Conservation (phyloP, 208 protist genomes). For the Angomonas deanei region DNA sequence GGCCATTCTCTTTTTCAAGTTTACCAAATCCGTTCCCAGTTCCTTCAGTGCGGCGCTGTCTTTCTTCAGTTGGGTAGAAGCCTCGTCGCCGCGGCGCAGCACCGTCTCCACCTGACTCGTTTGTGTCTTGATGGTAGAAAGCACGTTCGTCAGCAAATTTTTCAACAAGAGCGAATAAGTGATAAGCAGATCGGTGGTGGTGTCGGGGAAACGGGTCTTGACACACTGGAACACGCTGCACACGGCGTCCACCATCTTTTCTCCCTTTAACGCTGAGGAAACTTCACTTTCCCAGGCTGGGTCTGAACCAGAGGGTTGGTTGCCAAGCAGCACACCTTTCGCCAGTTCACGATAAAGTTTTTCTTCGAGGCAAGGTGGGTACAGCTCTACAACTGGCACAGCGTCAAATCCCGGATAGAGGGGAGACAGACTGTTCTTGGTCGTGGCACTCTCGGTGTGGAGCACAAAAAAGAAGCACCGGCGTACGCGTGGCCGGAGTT, state of each 20-base stretch:
- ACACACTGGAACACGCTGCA: conserved; percentile 15
- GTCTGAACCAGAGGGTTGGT: conserved; percentile 1
- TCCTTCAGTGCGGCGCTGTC: conserved; percentile 3
- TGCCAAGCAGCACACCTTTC: conserved; percentile 17
- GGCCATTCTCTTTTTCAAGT: conserved; percentile 8
- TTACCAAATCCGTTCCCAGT: background rate
- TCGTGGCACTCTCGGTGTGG: conserved; percentile 28
- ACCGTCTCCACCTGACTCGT: background rate
- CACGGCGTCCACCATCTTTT: conserved; percentile 22
- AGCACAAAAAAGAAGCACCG: conserved; percentile 51
- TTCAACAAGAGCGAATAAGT: conserved; percentile 26
- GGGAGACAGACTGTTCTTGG: conserved; percentile 22
- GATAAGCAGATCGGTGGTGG: conserved; percentile 31
- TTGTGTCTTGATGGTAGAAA: background rate
- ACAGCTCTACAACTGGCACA: conserved; percentile 25
- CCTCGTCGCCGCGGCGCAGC: conserved; percentile 16
- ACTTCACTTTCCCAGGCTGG: conserved; percentile 2
- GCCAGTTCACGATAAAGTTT: conserved; percentile 38
- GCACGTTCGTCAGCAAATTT: background rate
- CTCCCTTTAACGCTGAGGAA: conserved; percentile 1
- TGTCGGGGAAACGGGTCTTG: conserved; percentile 5
- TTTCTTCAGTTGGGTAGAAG: conserved; percentile 13
- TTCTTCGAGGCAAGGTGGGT: conserved; percentile 13
- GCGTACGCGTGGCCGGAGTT: conserved; percentile 53
- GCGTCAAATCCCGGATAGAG: conserved; percentile 38